Evolutionary conservation across 768 basidiomycete species (phyloP).

Genomic region (Hemileccinum impolitum): DNA sequence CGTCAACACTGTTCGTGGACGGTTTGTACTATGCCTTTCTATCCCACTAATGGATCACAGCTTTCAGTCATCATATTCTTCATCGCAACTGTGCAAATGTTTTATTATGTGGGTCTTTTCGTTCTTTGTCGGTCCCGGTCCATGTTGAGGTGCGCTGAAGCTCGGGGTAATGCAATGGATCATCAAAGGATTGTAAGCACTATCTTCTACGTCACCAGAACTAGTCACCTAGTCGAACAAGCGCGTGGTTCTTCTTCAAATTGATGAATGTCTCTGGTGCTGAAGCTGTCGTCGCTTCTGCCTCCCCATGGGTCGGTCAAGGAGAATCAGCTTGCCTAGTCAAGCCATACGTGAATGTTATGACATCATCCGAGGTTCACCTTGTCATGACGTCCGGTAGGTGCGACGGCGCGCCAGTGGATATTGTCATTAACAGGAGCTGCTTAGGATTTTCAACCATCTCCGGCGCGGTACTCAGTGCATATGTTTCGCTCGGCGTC

Average conservation of each 20-base stretch:
- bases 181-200: conserved; percentile 71
- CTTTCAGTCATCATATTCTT: conserved; percentile 88
- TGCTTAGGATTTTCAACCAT: conserved; percentile 77
- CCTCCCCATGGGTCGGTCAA: conserved; percentile 92
- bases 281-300: conserved; percentile 88
- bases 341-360: conserved; percentile 75
- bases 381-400: conserved; percentile 82
- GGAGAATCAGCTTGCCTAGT: conserved; percentile 88
- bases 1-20: conserved; percentile 60
- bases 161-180: conserved; percentile 94
- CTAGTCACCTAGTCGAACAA: conserved; percentile 22
- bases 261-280: conserved; percentile 90
- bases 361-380: conserved; percentile 86
- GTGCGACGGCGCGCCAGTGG: conserved; percentile 7
- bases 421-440: conserved; percentile 2
- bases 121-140: neutral
- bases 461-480: conserved; percentile 83
- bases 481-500: conserved; percentile 78
- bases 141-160: conserved; percentile 18
- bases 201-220: neutral
- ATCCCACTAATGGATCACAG: conserved; percentile 32
- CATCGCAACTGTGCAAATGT: conserved; percentile 88
- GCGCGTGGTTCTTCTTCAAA: conserved; percentile 94
- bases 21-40: conserved; percentile 4
- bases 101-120: conserved; percentile 58